Base-by-base conservation (phyloP, 164 flowering plant species). In the Dillenia suffruticosa region DNA sequence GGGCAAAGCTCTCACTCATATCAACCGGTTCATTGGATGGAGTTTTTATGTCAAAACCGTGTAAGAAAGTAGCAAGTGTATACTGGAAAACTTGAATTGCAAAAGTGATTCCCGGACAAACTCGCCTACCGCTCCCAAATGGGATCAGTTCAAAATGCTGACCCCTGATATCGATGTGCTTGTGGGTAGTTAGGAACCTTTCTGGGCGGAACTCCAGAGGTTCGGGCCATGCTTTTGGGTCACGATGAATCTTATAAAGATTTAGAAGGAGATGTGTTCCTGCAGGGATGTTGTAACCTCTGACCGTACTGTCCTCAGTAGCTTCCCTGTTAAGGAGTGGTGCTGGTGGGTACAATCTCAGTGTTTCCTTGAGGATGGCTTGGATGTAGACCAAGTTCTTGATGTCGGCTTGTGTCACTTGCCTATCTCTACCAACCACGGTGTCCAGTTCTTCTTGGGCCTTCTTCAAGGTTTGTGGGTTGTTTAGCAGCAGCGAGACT, bases 121-220 rank as follows among this genome's bases (percentile, higher is more conserved):
- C 40, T 32, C 40, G 5, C 40, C 7, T 32, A 32, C 40, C 40
- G 0, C 40, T 69, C 61, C 76, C 65, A n/a, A 72, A 72, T 26
- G 76, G 72, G 1, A 65, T 51, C 9, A 65, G 19, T 22, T 65
- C 70, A 44, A 65, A 62, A 46, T 65, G 22, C 17, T 72, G 65
- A 22, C 73, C 70, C 16, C 43, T 57, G 1, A 62, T n/a, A 22
- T 62, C 57, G 12, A 62, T 12, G 15, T 56, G 63, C 15, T 57
- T 65, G 19, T 69, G 57, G 49, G 59, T 57, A 16, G 48, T 57
- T 2, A 69, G 48, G 40, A 69, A 69, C 17, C 73, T 49, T 12
- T 59, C 69, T 0, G 76, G 76, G 3, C 32, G 5, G 16, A 62
- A 69, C n/a, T 65, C 73, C 17, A 32, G n/a, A 0, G 70, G 60